Percentiles rank a stretch among this genome's conserved stretches.
These are phyloP conservation scores for Neopestalotiopsis clavispora DNA, from an alignment of 2,329 filamentous ascomycete species.

Conservation along the genomic window DNA sequence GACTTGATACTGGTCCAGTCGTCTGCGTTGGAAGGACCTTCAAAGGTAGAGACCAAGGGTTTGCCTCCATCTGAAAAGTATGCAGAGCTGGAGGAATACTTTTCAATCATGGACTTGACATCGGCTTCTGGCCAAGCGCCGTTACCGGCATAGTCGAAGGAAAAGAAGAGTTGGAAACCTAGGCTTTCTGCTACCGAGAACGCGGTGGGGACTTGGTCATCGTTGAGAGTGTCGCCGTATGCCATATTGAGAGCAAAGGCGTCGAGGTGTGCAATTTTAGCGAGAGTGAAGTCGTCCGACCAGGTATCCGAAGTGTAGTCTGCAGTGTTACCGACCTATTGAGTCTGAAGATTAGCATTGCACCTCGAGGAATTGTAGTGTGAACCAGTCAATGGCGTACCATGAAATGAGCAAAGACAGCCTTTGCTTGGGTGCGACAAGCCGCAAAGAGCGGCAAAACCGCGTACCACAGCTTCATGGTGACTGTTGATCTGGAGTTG, in stretches of 20 bases:
- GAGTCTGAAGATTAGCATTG: neutral
- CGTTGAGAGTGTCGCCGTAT: neutral
- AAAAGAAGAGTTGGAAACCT: constrained; percentile 2
- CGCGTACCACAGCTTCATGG: neutral
- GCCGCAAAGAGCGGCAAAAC: neutral
- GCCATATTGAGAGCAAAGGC: constrained; percentile 7
- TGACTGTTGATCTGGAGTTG: neutral
- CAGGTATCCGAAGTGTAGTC: neutral
- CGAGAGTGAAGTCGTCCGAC: neutral
- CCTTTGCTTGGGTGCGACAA: neutral
- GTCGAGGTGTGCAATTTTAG: neutral
- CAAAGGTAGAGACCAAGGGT: constrained; percentile 45
- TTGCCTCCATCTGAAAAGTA: neutral
- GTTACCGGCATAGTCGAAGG: constrained; percentile 7
- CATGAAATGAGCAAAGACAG: constrained; percentile 7
- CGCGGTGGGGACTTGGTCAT: neutral
- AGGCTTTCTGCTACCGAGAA: neutral
- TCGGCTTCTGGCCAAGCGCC: constrained; percentile 5
- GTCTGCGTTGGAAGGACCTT: constrained; percentile 44
- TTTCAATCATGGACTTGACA: neutral
- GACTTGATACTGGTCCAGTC: constrained; percentile 50
- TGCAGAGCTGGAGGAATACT: neutral
- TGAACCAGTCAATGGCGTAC: neutral
- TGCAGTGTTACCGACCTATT: neutral
- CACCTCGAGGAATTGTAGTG: neutral